These are phyloP conservation scores for Plectosphaerella plurivora DNA, from an alignment of 2,329 filamentous ascomycete species.

Conservation along the genomic window DNA sequence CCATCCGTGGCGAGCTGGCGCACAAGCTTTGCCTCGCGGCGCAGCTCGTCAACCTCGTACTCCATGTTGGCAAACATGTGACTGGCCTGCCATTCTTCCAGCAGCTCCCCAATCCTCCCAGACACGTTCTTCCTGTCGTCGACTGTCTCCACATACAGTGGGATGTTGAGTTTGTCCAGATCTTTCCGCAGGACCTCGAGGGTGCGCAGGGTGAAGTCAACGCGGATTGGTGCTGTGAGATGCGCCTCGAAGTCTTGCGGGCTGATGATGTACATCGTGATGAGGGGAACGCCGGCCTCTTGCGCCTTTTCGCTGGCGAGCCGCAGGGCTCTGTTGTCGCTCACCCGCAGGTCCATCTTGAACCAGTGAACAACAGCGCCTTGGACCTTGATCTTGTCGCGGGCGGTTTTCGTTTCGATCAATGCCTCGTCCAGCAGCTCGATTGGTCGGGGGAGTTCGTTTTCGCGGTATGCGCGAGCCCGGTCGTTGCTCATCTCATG, in stretches of 20 bases:
- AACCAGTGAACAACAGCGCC: slow-evolving; percentile 83
- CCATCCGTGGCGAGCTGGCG: slow-evolving; percentile 55
- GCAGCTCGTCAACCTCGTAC: slow-evolving; percentile 86
- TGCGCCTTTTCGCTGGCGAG: slow-evolving; percentile 63
- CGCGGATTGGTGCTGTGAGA: slow-evolving; percentile 63
- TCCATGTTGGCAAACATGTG: slow-evolving; percentile 82
- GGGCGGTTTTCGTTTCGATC: slow-evolving; percentile 49
- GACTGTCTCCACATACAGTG: slow-evolving; percentile 70
- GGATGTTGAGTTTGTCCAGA: slow-evolving; percentile 68
- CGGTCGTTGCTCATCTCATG: slow-evolving; percentile 80
- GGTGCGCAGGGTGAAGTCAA: slow-evolving; percentile 78
- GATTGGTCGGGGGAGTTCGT: slow-evolving; percentile 68
- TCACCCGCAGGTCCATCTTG: slow-evolving; percentile 71
- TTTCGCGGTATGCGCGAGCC: slow-evolving; percentile 68
- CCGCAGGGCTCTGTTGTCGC: slow-evolving; percentile 69
- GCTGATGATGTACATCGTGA: slow-evolving; percentile 74
- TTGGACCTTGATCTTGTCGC: slow-evolving; percentile 48
- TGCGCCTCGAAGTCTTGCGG: slow-evolving; percentile 85
- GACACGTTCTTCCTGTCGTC: slow-evolving; percentile 61
- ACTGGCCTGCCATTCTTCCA: slow-evolving; percentile 66
- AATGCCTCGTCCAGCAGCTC: slow-evolving; percentile 60
- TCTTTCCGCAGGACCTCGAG: slow-evolving; percentile 62
- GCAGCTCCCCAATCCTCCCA: slow-evolving; percentile 56
- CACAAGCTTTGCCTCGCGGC: slow-evolving; percentile 68
- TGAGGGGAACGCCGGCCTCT: slow-evolving; percentile 63